Conservation (phyloP, 441 rosid species). For the Populus tomentosa region DNA sequence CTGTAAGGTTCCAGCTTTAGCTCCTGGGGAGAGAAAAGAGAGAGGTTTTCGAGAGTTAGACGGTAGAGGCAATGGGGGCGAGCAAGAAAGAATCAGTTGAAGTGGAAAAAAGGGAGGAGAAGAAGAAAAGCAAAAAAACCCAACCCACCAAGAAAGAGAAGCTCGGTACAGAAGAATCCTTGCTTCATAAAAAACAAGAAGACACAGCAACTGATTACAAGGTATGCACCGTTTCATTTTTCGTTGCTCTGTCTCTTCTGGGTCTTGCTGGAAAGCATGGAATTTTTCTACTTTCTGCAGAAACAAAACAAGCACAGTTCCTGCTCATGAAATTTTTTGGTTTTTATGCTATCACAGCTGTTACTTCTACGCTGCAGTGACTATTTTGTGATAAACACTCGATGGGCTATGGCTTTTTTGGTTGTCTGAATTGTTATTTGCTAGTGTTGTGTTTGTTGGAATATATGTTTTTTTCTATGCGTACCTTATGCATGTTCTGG, state of each 20-base stretch:
- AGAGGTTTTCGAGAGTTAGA: neutral
- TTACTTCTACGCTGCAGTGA: neutral
- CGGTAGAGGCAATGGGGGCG: neutral
- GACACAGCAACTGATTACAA: neutral
- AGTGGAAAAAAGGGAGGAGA: neutral
- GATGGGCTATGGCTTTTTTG: neutral
- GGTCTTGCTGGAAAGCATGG: neutral
- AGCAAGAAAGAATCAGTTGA: conserved; percentile 1
- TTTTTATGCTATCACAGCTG: neutral
- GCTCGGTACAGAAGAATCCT: neutral
- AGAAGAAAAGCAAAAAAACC: neutral
- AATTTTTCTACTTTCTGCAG: neutral
- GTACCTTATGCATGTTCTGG: neutral
- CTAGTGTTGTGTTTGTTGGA: neutral
- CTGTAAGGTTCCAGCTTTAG: neutral
- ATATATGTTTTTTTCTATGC: neutral
- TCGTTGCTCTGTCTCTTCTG: neutral
- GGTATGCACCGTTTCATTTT: neutral
- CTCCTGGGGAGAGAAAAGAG: neutral
- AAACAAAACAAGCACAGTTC: neutral
- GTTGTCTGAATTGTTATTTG: neutral
- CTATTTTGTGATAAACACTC: neutral
- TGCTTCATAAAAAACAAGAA: neutral
- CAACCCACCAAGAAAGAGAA: neutral
- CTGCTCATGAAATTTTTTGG: neutral